Evolutionary conservation across 352 stramenopile species (phyloP).

Genomic region (Phytopythium cucurbitacearum): DNA sequence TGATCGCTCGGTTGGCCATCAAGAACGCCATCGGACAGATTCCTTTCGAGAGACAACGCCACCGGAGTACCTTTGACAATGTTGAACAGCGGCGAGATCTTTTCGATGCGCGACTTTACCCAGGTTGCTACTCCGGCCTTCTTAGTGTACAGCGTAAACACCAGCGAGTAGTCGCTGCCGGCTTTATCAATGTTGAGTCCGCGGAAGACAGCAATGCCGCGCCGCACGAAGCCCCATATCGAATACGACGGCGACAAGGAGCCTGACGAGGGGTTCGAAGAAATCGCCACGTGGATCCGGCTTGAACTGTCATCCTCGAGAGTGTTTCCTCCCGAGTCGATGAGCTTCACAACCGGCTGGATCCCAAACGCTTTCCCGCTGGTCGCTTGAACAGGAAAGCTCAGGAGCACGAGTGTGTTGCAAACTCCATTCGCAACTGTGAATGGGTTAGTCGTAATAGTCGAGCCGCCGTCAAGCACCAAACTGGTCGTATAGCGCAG

Average conservation of each 20-base stretch:
- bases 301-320: slow-evolving; percentile 66
- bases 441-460: slow-evolving; percentile 72
- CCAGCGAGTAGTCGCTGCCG: slow-evolving; percentile 68
- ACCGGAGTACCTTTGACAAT: slow-evolving; percentile 45
- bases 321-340: slow-evolving; percentile 69
- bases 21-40: slow-evolving; percentile 59
- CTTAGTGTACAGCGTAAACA: slow-evolving; percentile 64
- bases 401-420: slow-evolving; percentile 42
- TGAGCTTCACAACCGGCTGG: slow-evolving; percentile 74
- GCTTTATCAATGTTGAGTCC: slow-evolving; percentile 71
- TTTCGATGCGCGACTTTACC: slow-evolving; percentile 43
- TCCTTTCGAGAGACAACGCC: slow-evolving; percentile 39
- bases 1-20: slow-evolving; percentile 73
- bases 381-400: slow-evolving; percentile 27
- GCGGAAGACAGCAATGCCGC: slow-evolving; percentile 63
- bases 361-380: slow-evolving; percentile 69
- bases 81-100: slow-evolving; percentile 57
- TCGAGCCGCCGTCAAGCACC: slow-evolving; percentile 37
- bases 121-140: slow-evolving; percentile 9
- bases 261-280: slow-evolving; percentile 65
- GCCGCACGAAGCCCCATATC: slow-evolving; percentile 33
- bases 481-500: slow-evolving; percentile 68
- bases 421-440: slow-evolving; percentile 61
- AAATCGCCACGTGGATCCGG: slow-evolving; percentile 53
- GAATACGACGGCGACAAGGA: slow-evolving; percentile 36